A percentile compares a stretch with the other conserved stretches of the same genome.
Evolutionary conservation across 1,284 basidiomycete species (phyloP).

Genomic region (Heliocybe sulcata): DNA sequence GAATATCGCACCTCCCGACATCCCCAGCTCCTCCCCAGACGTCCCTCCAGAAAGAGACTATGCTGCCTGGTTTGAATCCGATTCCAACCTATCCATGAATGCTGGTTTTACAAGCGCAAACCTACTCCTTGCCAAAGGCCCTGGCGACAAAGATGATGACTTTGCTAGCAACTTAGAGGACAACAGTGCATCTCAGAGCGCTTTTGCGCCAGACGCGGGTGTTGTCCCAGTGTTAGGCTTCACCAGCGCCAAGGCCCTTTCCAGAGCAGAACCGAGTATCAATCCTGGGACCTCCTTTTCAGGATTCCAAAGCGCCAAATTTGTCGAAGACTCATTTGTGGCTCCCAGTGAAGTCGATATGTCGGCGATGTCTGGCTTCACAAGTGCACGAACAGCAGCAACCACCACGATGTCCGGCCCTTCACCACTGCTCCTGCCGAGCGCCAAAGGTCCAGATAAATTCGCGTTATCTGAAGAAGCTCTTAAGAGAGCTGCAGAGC

Average conservation of each 20-base stretch:
- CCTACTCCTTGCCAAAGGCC: not conserved
- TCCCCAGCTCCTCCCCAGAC: slow-evolving; percentile 34
- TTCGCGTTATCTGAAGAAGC: slow-evolving; percentile 52
- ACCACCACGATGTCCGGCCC: not conserved
- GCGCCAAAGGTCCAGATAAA: slow-evolving; percentile 12
- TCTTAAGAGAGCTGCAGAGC: slow-evolving; percentile 46
- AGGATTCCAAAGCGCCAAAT: slow-evolving; percentile 17
- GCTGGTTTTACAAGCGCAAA: not conserved
- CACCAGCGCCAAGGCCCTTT: not conserved
- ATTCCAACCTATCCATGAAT: not conserved
- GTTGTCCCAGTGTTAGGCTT: not conserved
- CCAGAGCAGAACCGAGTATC: not conserved
- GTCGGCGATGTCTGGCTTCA: not conserved
- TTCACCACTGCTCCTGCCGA: not conserved
- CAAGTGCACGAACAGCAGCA: not conserved
- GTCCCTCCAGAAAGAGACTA: slow-evolving; percentile 36
- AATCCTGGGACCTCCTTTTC: not conserved
- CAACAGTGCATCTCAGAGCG: too few species aligned
- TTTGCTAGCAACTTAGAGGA: too few species aligned
- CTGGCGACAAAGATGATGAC: not conserved
- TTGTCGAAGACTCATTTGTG: slow-evolving; percentile 4
- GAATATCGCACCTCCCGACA: slow-evolving; percentile 10
- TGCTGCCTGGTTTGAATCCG: slow-evolving; percentile 49
- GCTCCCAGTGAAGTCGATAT: not conserved
- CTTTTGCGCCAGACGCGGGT: too few species aligned